Evolutionary conservation across 139 green algal species (phyloP).

Genomic region (Dunaliella primolecta): DNA sequence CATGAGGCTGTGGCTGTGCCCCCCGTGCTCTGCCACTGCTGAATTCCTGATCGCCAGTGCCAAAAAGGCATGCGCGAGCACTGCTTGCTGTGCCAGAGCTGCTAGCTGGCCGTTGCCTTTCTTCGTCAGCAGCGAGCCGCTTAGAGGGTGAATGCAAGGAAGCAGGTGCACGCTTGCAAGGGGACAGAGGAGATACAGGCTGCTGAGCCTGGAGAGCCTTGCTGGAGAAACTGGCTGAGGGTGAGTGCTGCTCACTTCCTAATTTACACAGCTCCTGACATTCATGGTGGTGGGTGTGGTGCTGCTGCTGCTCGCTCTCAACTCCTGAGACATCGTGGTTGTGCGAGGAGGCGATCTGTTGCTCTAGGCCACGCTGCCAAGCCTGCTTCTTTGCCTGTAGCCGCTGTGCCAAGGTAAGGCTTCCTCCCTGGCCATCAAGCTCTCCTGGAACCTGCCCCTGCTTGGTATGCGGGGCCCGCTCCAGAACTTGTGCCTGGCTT

Average conservation of each 20-base stretch:
- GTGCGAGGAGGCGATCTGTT: neutral
- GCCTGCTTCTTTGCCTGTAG: neutral
- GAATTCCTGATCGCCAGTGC: neutral
- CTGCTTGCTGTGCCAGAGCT: neutral
- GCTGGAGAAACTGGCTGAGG: neutral
- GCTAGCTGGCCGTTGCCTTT: neutral
- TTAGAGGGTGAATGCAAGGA: neutral
- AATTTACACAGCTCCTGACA: neutral
- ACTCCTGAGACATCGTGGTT: neutral
- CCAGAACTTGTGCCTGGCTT: neutral
- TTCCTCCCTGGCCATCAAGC: neutral
- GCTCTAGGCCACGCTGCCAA: neutral
- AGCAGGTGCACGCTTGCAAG: neutral
- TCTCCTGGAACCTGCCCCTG: neutral
- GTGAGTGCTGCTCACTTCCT: neutral
- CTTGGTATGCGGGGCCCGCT: neutral
- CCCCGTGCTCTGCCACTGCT: neutral
- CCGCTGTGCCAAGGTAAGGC: neutral
- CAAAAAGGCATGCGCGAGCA: neutral
- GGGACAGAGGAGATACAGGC: neutral
- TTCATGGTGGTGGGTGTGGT: too few species aligned
- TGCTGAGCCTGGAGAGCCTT: neutral
- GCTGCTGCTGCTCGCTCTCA: neutral
- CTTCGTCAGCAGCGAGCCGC: neutral
- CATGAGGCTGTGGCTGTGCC: neutral